These are phyloP conservation scores for Annulohypoxylon moriforme DNA, from an alignment of 495 filamentous ascomycete genomes.

Conservation along the genomic window DNA sequence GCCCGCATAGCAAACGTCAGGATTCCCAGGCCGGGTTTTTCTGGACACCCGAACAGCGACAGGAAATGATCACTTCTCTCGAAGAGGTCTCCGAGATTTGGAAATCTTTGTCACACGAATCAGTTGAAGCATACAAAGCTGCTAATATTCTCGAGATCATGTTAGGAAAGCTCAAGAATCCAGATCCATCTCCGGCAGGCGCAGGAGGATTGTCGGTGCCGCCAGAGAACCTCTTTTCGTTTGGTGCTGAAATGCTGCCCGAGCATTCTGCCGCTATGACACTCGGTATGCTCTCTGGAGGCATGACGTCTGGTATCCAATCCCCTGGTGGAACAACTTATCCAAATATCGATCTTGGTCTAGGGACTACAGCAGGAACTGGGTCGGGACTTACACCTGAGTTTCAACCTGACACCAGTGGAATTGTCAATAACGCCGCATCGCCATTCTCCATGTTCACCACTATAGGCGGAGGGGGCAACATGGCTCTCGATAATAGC, in stretches of 20 bases:
- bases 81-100: constrained; percentile 81
- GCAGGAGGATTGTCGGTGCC: constrained; percentile 43
- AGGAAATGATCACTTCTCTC: constrained; percentile 79
- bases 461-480: constrained; percentile 54
- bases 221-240: constrained; percentile 44
- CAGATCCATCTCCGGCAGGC: constrained; percentile 29
- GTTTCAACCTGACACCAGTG: constrained; percentile 67
- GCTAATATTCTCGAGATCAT: constrained; percentile 80
- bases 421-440: constrained; percentile 58
- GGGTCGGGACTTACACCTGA: constrained; percentile 54
- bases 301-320: constrained; percentile 65
- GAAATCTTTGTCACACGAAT: constrained; percentile 76
- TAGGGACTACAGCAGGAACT: constrained; percentile 43
- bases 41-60: constrained; percentile 76
- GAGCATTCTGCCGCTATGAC: constrained; percentile 84
- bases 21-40: constrained; percentile 65
- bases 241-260: constrained; percentile 56
- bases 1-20: constrained; percentile 48
- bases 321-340: constrained; percentile 55
- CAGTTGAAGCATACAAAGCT: constrained; percentile 91
- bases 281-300: constrained; percentile 79
- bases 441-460: constrained; percentile 67
- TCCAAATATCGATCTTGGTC: constrained; percentile 48
- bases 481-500: constrained; percentile 57
- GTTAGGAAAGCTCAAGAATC: constrained; percentile 74